phyloP scores from a whole-genome alignment of 1,284 basidiomycete species.

The Moniliophthora roreri region DNA sequence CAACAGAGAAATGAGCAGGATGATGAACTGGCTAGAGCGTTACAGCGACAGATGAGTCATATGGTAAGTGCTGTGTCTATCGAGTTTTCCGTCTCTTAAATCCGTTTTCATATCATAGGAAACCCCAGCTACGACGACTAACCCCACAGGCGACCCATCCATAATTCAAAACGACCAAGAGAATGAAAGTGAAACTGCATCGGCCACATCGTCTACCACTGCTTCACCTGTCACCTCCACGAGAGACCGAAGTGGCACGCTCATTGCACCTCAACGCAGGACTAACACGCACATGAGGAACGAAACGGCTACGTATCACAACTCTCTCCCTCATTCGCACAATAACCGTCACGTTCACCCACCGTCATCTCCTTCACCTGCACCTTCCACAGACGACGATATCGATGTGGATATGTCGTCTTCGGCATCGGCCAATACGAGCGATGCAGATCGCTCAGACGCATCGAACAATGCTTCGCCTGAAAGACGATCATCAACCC shows the following conservation, averaged over 20 bases:
- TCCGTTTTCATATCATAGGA: not conserved
- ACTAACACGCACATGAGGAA: constrained; percentile 20
- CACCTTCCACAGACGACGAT: constrained; percentile 69
- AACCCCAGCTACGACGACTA: not conserved
- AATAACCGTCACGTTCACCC: constrained; percentile 23
- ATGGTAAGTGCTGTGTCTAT: constrained; percentile 4
- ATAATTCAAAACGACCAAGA: too few relatives aligned
- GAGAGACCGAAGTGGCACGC: constrained; percentile 73
- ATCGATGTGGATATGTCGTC: constrained; percentile 47
- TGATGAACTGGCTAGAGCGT: constrained; percentile 52
- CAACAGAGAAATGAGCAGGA: constrained; percentile 60
- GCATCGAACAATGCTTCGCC: constrained; percentile 33
- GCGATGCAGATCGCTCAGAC: constrained; percentile 36
- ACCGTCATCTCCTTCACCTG: constrained; percentile 38
- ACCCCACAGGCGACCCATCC: too few relatives aligned
- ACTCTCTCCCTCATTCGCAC: constrained; percentile 4
- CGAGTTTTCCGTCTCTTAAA: not conserved
- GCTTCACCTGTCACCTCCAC: constrained; percentile 22
- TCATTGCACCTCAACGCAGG: constrained; percentile 67
- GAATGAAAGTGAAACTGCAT: not conserved
- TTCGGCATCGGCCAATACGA: constrained; percentile 26
- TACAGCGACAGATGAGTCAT: constrained; percentile 49
- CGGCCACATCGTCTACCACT: constrained; percentile 18
- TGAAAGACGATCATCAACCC: constrained; percentile 28
- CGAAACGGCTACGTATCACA: not conserved